Percentiles rank a stretch among this genome's conserved stretches.
phyloP scores from a whole-genome alignment of 139 green algal species.

The Volvox africanus region DNA sequence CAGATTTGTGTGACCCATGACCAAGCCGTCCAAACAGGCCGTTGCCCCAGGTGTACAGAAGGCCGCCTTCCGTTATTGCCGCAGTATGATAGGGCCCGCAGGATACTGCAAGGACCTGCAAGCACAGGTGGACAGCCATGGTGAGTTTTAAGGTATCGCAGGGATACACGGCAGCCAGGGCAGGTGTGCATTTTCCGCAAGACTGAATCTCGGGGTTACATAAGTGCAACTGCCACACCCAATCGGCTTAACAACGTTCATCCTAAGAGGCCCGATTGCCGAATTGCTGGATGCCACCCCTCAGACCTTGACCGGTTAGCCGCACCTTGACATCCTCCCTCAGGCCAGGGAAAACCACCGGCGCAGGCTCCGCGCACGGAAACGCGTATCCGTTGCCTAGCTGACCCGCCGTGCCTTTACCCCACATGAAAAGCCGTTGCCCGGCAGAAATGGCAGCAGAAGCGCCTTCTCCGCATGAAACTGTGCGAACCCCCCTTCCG shows the following conservation, averaged over 20 bases:
- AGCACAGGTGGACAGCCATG: background rate
- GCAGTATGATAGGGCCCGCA: constrained; percentile 92
- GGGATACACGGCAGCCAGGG: too few relatives aligned
- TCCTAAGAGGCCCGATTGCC: too few relatives aligned
- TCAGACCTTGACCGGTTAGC: too few relatives aligned
- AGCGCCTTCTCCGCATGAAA: constrained; percentile 71
- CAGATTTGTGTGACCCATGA: constrained; percentile 67
- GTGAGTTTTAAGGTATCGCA: too few relatives aligned
- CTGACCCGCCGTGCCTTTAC: constrained; percentile 66
- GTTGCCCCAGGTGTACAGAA: constrained; percentile 95
- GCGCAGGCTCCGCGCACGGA: constrained; percentile 38
- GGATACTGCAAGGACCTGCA: constrained; percentile 67
- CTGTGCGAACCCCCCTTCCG: constrained; percentile 64
- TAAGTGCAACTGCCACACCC: too few relatives aligned
- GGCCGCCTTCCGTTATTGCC: constrained; percentile 73
- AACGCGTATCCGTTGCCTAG: constrained; percentile 70
- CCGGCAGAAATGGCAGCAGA: constrained; percentile 77
- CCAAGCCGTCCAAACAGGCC: constrained; percentile 92
- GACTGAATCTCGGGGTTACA: too few relatives aligned
- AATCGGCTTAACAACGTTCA: too few relatives aligned
- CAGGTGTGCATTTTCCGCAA: too few relatives aligned
- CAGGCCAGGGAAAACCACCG: constrained; percentile 36
- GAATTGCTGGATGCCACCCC: too few relatives aligned
- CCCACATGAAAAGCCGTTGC: constrained; percentile 87
- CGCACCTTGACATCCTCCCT: constrained; percentile 7